Evolutionary conservation across 1,284 basidiomycete species (phyloP).

Genomic region (Puccinia triticina): DNA sequence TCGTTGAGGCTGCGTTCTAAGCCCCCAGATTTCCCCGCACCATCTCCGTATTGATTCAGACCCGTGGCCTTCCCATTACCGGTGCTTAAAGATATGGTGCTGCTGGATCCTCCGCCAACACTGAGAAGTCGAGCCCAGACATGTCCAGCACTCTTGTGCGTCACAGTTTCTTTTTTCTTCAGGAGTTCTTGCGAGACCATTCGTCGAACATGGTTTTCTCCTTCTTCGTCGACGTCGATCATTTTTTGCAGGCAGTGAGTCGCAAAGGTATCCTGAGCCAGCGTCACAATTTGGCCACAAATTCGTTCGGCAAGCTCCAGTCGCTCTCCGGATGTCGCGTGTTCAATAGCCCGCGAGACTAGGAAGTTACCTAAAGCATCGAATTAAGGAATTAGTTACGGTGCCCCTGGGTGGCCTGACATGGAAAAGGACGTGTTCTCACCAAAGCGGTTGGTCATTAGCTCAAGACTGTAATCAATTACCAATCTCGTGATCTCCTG

Average conservation of each 20-base stretch:
- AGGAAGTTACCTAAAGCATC: constrained; percentile 43
- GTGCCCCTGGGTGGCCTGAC: not conserved
- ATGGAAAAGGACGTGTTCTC: not conserved
- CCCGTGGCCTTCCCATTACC: constrained; percentile 35
- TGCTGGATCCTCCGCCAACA: constrained; percentile 45
- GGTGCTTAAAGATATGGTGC: constrained; percentile 37
- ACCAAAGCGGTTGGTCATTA: constrained; percentile 52
- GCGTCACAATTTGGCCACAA: constrained; percentile 42
- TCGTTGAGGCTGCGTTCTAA: constrained; percentile 46
- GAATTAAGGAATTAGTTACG: not conserved
- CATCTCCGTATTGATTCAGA: constrained; percentile 48
- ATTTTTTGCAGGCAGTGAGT: constrained; percentile 52
- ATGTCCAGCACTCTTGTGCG: constrained; percentile 52
- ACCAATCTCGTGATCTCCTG: constrained; percentile 50
- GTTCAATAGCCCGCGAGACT: constrained; percentile 52
- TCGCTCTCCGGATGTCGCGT: constrained; percentile 46
- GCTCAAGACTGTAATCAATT: constrained; percentile 50
- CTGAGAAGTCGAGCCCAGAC: constrained; percentile 50
- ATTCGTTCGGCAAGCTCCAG: constrained; percentile 46
- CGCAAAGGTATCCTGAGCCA: constrained; percentile 50
- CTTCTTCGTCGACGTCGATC: constrained; percentile 52
- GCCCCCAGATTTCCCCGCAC: constrained; percentile 40
- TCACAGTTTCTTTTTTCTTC: constrained; percentile 52
- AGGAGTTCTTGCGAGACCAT: constrained; percentile 50
- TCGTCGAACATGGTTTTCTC: constrained; percentile 40